phyloP scores from a whole-genome alignment of 495 filamentous ascomycete species.

The Hypoxylon rickii region DNA sequence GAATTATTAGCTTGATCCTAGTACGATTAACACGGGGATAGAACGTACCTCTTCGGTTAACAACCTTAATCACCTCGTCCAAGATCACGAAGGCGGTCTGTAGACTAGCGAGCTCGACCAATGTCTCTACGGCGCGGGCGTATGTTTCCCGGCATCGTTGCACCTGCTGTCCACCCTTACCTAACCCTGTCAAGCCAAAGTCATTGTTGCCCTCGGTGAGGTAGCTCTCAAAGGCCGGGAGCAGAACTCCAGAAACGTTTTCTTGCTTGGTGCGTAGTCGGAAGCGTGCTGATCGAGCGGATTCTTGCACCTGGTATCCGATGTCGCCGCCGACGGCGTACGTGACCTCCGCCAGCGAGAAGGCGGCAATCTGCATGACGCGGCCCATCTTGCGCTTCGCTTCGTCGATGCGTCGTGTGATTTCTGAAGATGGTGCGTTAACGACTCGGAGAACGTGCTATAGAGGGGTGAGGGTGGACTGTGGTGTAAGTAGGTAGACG shows the following conservation, averaged over 20 bases:
- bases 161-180: conserved; percentile 97
- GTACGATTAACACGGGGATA: neutral
- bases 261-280: conserved; percentile 92
- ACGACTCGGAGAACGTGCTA: neutral
- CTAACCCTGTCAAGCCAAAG: conserved; percentile 93
- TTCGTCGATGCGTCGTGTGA: conserved; percentile 95
- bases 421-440: conserved; percentile 61
- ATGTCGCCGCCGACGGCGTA: conserved; percentile 97
- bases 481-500: neutral
- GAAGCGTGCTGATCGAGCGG: conserved; percentile 89
- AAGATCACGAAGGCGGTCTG: conserved; percentile 96
- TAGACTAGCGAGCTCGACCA: conserved; percentile 94
- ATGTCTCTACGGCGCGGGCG: conserved; percentile 92
- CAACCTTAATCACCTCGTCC: conserved; percentile 99
- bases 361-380: conserved; percentile 98
- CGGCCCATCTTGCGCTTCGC: conserved; percentile 99
- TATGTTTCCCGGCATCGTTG: conserved; percentile 95
- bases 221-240: conserved; percentile 91
- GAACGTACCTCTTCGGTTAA: conserved; percentile 83
- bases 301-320: conserved; percentile 95
- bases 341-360: conserved; percentile 96
- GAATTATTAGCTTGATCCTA: conserved; percentile 41
- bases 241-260: conserved; percentile 94
- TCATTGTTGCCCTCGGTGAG: conserved; percentile 88
- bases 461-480: neutral